Percentiles rank a stretch among this genome's conserved stretches.
Conservation (phyloP, 768 basidiomycete species). For the Suillus plorans region DNA sequence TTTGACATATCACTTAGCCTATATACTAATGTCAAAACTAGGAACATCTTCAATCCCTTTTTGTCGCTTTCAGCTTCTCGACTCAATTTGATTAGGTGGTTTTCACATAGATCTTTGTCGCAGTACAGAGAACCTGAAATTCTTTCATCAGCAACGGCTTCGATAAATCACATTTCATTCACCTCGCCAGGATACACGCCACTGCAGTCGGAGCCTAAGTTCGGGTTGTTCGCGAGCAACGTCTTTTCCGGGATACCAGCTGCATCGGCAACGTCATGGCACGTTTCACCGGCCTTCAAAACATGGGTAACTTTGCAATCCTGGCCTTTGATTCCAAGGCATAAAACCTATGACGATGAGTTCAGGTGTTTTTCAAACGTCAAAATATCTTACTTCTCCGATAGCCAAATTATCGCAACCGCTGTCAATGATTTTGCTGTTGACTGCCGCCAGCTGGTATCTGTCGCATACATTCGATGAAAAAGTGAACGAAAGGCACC, state of each 20-base stretch:
- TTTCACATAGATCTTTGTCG: conserved; percentile 20
- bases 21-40: no score
- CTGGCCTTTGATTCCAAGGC: conserved; percentile 54
- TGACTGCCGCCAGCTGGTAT: conserved; percentile 59
- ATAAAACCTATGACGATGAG: conserved; percentile 37
- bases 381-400: conserved; percentile 40
- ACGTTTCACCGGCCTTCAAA: conserved; percentile 50
- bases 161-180: conserved; percentile 1
- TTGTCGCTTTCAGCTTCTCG: no score
- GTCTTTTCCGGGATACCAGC: conserved; percentile 42
- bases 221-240: conserved; percentile 63
- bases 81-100: no score
- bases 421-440: conserved; percentile 46
- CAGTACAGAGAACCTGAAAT: conserved; percentile 25
- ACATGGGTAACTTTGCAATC: conserved; percentile 58
- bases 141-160: conserved; percentile 2
- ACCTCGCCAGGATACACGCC: conserved; percentile 66
- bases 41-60: no score
- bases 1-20: no score
- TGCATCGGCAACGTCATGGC: conserved; percentile 39
- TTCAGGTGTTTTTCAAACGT: background rate
- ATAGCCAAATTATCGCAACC: conserved; percentile 56
- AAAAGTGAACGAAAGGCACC: background rate
- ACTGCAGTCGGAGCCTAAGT: conserved; percentile 48
- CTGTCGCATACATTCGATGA: conserved; percentile 39